These are phyloP conservation scores for Solanum pennellii DNA, from an alignment of 257 asterid genomes.

Conservation along the genomic window DNA sequence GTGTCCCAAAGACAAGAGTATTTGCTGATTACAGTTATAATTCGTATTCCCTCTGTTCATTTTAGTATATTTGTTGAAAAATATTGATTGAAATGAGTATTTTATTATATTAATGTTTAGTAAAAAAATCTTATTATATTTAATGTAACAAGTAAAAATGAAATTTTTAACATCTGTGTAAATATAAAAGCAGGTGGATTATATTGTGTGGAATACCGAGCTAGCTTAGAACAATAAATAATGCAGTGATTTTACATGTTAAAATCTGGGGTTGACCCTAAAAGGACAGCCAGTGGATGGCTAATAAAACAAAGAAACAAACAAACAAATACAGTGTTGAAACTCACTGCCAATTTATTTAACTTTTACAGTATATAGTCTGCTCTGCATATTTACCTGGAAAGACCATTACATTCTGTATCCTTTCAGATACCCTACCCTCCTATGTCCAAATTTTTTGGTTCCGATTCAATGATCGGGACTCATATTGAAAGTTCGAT, in stretches of 20 bases:
- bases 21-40: no score
- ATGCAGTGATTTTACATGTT: not conserved
- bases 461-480: no score
- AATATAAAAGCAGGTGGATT: not conserved
- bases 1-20: no score
- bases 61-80: no score
- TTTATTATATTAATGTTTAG: no score
- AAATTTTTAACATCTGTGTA: not conserved
- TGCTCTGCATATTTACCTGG: constrained; percentile 6
- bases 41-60: no score
- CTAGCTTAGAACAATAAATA: not conserved
- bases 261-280: constrained; percentile 1
- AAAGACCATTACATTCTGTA: constrained; percentile 14
- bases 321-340: not conserved
- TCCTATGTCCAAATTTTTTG: not conserved
- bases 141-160: no score
- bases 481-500: fast-evolving
- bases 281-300: not conserved
- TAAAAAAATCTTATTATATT: no score
- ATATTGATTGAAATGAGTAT: no score
- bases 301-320: not conserved
- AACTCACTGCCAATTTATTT: not conserved
- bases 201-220: constrained; percentile 11
- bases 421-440: not conserved
- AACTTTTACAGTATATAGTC: not conserved